Percentiles rank a stretch among this genome's conserved stretches.
Conservation (phyloP, 2,329 filamentous ascomycete genomes). For the Fusarium setosum region DNA sequence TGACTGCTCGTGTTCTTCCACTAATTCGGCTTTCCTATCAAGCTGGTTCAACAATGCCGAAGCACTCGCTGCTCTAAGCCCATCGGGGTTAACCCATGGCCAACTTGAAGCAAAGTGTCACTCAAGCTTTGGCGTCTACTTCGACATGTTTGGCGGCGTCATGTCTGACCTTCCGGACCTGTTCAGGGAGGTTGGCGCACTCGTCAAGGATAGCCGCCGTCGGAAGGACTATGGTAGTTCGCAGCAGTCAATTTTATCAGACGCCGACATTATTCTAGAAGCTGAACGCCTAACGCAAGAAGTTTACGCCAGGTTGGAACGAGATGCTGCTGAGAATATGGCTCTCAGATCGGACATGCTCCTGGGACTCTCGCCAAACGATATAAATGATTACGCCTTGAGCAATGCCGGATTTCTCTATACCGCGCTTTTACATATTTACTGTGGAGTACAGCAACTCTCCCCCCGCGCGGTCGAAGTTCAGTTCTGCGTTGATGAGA, state of each 20-base stretch:
- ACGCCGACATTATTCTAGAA: not conserved
- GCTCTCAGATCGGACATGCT: not conserved
- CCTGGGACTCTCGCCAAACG: slow-evolving; percentile 2
- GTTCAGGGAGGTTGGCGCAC: slow-evolving; percentile 16
- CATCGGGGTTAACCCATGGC: not conserved
- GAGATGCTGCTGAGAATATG: slow-evolving; percentile 9
- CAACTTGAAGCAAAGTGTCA: not conserved
- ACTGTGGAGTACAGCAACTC: slow-evolving; percentile 3
- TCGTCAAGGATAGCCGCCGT: slow-evolving; percentile 1
- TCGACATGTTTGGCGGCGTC: slow-evolving; percentile 25
- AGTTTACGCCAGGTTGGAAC: slow-evolving; percentile 1
- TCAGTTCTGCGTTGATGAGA: slow-evolving; percentile 15
- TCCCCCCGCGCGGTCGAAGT: not conserved
- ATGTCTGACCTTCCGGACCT: slow-evolving; percentile 29
- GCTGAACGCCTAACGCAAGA: not conserved
- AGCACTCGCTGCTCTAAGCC: slow-evolving; percentile 23
- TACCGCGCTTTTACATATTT: slow-evolving; percentile 22
- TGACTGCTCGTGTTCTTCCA: not conserved
- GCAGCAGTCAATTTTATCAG: not conserved
- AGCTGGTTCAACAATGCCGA: slow-evolving; percentile 36
- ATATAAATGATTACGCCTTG: slow-evolving; percentile 22
- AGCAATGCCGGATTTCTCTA: slow-evolving; percentile 30
- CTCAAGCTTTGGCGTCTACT: not conserved
- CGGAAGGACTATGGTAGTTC: no score
- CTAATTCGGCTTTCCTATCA: slow-evolving; percentile 1